These are phyloP conservation scores for Candida buenavistaensis DNA, from an alignment of 1,139 yeast genomes.

Conservation along the genomic window DNA sequence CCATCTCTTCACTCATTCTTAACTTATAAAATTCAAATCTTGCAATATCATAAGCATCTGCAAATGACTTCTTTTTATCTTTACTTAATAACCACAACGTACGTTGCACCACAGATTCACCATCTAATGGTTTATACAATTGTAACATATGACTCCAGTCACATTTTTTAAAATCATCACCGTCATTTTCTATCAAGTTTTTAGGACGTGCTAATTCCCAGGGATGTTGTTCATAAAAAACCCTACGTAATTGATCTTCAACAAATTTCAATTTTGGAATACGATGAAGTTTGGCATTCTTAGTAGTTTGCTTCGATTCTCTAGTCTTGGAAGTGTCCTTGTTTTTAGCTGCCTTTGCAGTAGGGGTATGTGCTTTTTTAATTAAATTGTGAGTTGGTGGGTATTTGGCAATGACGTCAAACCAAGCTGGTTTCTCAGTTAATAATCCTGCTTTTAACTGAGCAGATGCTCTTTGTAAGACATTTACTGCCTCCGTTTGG, in stretches of 20 bases:
- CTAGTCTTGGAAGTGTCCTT: conserved; percentile 40
- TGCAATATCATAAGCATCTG: conserved; percentile 81
- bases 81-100: conserved; percentile 63
- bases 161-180: conserved; percentile 48
- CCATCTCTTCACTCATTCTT: conserved; percentile 82
- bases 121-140: conserved; percentile 72
- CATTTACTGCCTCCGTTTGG: conserved; percentile 66
- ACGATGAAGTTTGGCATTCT: conserved; percentile 40
- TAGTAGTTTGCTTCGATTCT: no score
- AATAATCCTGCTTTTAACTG: conserved; percentile 66
- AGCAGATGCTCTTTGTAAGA: conserved; percentile 75
- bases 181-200: conserved; percentile 72
- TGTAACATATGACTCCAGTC: conserved; percentile 86
- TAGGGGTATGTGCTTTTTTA: conserved; percentile 35
- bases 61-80: conserved; percentile 24
- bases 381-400: conserved; percentile 75
- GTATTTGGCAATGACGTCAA: conserved; percentile 71
- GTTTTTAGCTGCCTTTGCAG: conserved; percentile 21
- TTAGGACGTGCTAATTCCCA: conserved; percentile 98
- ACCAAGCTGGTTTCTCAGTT: conserved; percentile 80
- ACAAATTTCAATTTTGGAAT: conserved; percentile 67
- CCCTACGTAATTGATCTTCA: conserved; percentile 80
- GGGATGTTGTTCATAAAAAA: conserved; percentile 91
- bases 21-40: conserved; percentile 84
- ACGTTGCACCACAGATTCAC: conserved; percentile 93